Evolutionary conservation across 2,329 filamentous ascomycete genomes (phyloP), one percentile per base, ranked within the genome.

Genomic region (Fusarium sp.): DNA sequence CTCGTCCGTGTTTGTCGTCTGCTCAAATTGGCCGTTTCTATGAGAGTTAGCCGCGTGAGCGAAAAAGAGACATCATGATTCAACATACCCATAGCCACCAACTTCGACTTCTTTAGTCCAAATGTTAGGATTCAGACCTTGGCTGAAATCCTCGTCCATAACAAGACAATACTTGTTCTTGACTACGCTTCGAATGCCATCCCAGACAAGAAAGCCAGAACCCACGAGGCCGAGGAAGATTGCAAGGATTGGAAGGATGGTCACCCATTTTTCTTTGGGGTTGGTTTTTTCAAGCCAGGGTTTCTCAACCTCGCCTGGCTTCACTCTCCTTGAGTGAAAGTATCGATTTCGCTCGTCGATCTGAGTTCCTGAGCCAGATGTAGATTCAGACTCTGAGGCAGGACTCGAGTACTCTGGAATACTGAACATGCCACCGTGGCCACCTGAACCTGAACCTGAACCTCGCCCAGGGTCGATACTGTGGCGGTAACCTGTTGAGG

Each of bases 241-340:
- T 52, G 93, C 94, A 31, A 94, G 80, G 47, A 95, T 79, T 6
- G 94, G 94, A 65, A 97, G 88, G 72, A 96, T 94, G 6, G 92
- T 95, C 14, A 94, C 91, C 94, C 94, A 96, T 84, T 94, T 96
- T 86, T 96, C 93, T 81, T 91, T 92, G 18, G 92, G 91, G 74
- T 95, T 92, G 65, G 86, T 90, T 79, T 91, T 91, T n/a, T 88
- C 83, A 44, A 92, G 83, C 94, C 94, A 96, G 18, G 94, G 92
- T 83, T 93, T 92, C 80, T 94, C 91, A 7, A 94, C 82, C 55
- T 93, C 89, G 47, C 90, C 93, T 80, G 94, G 94, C 80, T 87
- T 89, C 39, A 96, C 88, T 69, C 93, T 86, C 66, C 93, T 87
- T 24, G 93, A 95, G 81, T 91, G 91, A 80, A 95, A 96, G 83